Evolutionary conservation across 805 yeast genomes (phyloP).

Genomic region (Metschnikowia lachancei): DNA sequence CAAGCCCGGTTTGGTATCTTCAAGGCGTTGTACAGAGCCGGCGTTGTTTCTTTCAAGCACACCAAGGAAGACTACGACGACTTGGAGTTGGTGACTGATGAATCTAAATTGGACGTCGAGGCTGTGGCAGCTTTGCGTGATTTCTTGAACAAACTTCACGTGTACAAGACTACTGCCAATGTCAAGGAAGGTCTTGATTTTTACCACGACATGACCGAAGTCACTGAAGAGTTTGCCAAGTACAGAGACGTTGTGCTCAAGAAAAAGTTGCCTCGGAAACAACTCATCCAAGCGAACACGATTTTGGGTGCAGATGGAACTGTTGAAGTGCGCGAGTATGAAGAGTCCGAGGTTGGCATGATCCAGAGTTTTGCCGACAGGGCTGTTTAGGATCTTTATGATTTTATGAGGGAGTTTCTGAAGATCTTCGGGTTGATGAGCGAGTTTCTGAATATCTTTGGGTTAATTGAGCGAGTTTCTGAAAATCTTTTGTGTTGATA

Average conservation of each 20-base stretch:
- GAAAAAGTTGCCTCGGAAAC: constrained; percentile 80
- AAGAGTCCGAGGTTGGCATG: constrained; percentile 71
- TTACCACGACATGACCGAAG: constrained; percentile 67
- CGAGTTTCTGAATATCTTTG: too few relatives aligned
- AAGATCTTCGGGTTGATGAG: too few relatives aligned
- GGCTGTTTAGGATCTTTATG: constrained; percentile 25
- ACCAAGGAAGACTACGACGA: constrained; percentile 53
- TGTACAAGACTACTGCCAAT: constrained; percentile 77
- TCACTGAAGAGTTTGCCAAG: constrained; percentile 57
- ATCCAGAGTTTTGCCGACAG: constrained; percentile 70
- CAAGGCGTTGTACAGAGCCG: constrained; percentile 68
- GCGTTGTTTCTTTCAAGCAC: constrained; percentile 56
- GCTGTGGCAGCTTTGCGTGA: constrained; percentile 76
- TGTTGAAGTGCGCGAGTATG: constrained; percentile 67
- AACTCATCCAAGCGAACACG: constrained; percentile 81
- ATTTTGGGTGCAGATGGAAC: constrained; percentile 37
- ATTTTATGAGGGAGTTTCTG: too few relatives aligned
- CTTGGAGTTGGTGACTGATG: constrained; percentile 57
- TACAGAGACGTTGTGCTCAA: constrained; percentile 66
- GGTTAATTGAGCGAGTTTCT: too few relatives aligned
- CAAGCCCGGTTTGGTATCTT: constrained; percentile 86
- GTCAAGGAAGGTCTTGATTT: constrained; percentile 59
- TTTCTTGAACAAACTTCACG: constrained; percentile 68
- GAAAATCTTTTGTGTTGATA: too few relatives aligned
- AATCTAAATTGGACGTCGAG: constrained; percentile 57